These are phyloP conservation scores for Glebionis coronaria DNA, from an alignment of 129 eudicot species.

Conservation along the genomic window DNA sequence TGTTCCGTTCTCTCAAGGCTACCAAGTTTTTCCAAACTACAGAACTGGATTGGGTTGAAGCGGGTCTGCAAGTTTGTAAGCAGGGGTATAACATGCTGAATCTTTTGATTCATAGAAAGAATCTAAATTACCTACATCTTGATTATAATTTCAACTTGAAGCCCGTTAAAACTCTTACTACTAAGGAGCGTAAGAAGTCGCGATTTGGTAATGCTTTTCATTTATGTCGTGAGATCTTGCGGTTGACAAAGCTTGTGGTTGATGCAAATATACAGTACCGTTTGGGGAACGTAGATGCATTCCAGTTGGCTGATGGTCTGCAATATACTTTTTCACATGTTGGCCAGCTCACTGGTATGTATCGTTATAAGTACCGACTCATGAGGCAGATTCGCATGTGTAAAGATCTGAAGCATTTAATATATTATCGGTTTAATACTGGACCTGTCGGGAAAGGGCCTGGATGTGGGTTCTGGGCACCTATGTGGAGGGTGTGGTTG, in stretches of 20 bases:
- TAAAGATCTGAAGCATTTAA: slow-evolving; percentile 91
- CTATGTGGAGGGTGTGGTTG: slow-evolving; percentile 99
- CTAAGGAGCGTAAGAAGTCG: slow-evolving; percentile 96
- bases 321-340: slow-evolving; percentile 97
- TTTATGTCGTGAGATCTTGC: slow-evolving; percentile 94
- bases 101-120: slow-evolving; percentile 89
- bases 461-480: slow-evolving; percentile 99
- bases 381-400: slow-evolving; percentile 99
- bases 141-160: slow-evolving; percentile 93
- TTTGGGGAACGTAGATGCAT: slow-evolving; percentile 97
- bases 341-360: slow-evolving; percentile 99
- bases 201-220: slow-evolving; percentile 98
- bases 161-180: slow-evolving; percentile 97
- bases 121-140: slow-evolving; percentile 90
- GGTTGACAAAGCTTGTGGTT: slow-evolving; percentile 94
- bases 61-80: slow-evolving; percentile 96
- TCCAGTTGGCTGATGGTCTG: slow-evolving; percentile 97
- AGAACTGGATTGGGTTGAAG: slow-evolving; percentile 99
- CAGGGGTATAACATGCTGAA: slow-evolving; percentile 99
- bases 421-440: slow-evolving; percentile 92
- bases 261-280: slow-evolving; percentile 99
- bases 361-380: slow-evolving; percentile 92
- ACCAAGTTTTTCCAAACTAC: no score
- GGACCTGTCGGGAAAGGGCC: no score
- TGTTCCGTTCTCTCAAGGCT: no score